Percentiles rank a stretch among this genome's conserved stretches.
phyloP scores from a whole-genome alignment of 495 filamentous ascomycete genomes.

The Penicillium atrosanguineum region DNA sequence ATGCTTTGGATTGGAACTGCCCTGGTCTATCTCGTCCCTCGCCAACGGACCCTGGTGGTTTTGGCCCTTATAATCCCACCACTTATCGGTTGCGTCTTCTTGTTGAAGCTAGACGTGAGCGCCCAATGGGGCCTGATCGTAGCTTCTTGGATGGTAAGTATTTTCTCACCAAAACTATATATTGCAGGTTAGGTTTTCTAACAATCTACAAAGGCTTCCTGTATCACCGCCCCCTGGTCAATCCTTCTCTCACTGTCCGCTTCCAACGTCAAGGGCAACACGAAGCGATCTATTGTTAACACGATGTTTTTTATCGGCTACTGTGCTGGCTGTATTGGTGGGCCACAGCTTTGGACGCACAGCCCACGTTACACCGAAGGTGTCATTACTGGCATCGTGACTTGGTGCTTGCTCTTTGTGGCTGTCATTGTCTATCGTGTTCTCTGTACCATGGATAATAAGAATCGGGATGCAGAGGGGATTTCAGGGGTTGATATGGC shows the following conservation, averaged over 20 bases:
- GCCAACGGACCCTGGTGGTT: conserved; percentile 20
- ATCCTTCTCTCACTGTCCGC: conserved; percentile 50
- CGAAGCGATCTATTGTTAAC: conserved; percentile 53
- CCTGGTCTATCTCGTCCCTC: conserved; percentile 22
- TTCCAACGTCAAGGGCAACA: conserved; percentile 62
- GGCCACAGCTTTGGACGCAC: conserved; percentile 31
- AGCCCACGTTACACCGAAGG: conserved; percentile 22
- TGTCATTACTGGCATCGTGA: conserved; percentile 24
- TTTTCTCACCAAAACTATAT: neutral
- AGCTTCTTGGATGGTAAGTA: conserved; percentile 34
- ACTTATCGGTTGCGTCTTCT: conserved; percentile 27
- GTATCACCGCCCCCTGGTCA: conserved; percentile 49
- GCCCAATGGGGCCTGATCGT: conserved; percentile 34
- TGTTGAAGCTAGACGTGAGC: conserved; percentile 26
- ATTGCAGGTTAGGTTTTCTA: neutral
- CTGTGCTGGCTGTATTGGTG: conserved; percentile 32
- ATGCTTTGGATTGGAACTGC: conserved; percentile 31
- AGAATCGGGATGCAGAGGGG: conserved; percentile 2
- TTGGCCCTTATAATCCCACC: conserved; percentile 25
- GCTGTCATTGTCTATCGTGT: conserved; percentile 18
- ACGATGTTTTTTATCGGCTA: conserved; percentile 40
- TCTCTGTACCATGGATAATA: conserved; percentile 19
- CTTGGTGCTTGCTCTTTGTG: conserved; percentile 22
- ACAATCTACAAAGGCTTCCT: conserved; percentile 16
- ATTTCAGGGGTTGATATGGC: neutral